Percentiles rank a stretch among this genome's conserved stretches.
These are phyloP conservation scores for Aspergillus nomiae DNA, from an alignment of 2,329 filamentous ascomycete species.

Conservation along the genomic window DNA sequence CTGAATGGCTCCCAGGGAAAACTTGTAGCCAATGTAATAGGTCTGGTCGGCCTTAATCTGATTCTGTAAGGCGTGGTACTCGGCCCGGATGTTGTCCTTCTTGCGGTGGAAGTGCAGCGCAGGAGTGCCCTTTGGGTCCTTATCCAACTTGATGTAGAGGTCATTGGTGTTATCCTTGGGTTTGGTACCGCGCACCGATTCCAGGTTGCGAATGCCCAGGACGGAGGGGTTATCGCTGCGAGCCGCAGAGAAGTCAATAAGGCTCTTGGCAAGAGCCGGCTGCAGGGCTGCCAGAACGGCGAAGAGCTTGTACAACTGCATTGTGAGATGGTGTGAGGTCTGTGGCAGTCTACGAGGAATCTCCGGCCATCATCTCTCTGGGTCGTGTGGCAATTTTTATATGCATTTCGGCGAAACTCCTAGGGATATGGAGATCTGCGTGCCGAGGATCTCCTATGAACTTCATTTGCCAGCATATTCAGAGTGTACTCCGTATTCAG, in stretches of 20 bases:
- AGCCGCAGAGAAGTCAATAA: constrained; percentile 13
- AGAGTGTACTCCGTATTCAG: background rate
- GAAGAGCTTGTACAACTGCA: background rate
- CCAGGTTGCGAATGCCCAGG: constrained; percentile 15
- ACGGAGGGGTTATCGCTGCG: constrained; percentile 13
- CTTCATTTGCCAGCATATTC: background rate
- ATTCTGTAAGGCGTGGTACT: constrained; percentile 16
- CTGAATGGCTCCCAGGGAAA: constrained; percentile 11
- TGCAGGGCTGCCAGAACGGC: background rate
- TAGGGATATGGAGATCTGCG: background rate
- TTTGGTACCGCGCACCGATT: constrained; percentile 8
- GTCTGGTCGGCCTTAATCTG: constrained; percentile 10
- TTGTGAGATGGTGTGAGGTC: background rate
- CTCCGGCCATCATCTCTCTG: background rate
- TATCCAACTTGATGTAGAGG: constrained; percentile 19
- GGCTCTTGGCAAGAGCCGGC: background rate
- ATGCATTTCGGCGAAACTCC: background rate
- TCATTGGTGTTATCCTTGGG: constrained; percentile 10
- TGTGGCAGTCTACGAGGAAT: background rate
- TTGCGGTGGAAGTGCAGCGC: constrained; percentile 19
- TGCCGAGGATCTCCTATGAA: background rate
- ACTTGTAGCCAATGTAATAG: constrained; percentile 16
- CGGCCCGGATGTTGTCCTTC: constrained; percentile 17
- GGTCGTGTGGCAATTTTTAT: background rate
- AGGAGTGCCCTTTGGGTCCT: constrained; percentile 14